These are phyloP conservation scores for Blastomyces parvus DNA, from an alignment of 2,329 filamentous ascomycete genomes.

Conservation along the genomic window DNA sequence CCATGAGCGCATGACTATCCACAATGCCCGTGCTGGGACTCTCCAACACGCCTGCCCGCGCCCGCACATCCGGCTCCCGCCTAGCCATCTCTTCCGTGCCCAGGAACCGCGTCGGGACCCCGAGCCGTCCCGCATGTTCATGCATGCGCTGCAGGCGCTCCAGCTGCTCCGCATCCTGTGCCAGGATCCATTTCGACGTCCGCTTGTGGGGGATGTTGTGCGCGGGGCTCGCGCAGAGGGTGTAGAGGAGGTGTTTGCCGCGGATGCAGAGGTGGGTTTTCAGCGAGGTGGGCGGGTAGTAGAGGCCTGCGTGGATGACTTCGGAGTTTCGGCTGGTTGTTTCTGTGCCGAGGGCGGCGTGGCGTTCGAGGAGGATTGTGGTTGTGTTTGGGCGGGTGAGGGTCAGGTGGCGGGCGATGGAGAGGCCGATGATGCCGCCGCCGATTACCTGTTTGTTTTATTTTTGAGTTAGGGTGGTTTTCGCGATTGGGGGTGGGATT, in stretches of 20 bases:
- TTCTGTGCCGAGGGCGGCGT: constrained; percentile 67
- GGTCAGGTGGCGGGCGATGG: constrained; percentile 65
- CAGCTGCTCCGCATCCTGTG: constrained; percentile 64
- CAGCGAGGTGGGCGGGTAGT: constrained; percentile 66
- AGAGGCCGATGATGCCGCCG: constrained; percentile 67
- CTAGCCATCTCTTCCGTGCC: constrained; percentile 49
- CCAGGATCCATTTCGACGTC: constrained; percentile 90
- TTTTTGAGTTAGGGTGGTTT: not conserved
- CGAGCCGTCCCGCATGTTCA: constrained; percentile 44
- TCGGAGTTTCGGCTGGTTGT: constrained; percentile 87
- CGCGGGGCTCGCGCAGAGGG: constrained; percentile 54
- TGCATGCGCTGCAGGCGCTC: constrained; percentile 47
- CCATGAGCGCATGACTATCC: constrained; percentile 78
- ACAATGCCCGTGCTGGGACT: constrained; percentile 81
- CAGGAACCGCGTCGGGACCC: constrained; percentile 66
- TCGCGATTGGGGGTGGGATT: not conserved
- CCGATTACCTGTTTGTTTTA: constrained; percentile 47
- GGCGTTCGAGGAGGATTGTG: constrained; percentile 73
- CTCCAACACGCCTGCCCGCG: constrained; percentile 66
- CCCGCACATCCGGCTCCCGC: constrained; percentile 66
- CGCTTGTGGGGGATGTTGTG: constrained; percentile 61
- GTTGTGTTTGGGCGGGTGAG: constrained; percentile 46
- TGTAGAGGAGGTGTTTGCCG: constrained; percentile 69
- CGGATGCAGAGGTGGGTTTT: constrained; percentile 76
- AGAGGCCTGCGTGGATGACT: constrained; percentile 92